phyloP scores from a whole-genome alignment of 441 rosid genomes.

The Viola pubescens region DNA sequence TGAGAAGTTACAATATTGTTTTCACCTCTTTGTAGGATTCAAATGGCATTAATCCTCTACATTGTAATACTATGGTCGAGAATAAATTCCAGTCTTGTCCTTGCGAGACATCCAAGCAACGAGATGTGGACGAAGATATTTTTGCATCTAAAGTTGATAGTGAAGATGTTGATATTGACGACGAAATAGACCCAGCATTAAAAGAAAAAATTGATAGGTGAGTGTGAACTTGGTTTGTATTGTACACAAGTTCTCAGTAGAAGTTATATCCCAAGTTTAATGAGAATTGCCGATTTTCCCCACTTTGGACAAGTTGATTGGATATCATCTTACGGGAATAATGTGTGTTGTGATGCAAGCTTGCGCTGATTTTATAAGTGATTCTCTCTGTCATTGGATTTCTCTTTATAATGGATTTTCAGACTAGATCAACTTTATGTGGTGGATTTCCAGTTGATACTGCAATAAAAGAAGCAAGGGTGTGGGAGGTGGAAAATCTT shows the following conservation, averaged over 20 bases:
- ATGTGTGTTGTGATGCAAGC: too few species aligned
- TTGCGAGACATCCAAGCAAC: conserved; percentile 32
- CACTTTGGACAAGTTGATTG: too few species aligned
- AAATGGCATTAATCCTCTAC: conserved; percentile 28
- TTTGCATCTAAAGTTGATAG: conserved; percentile 42
- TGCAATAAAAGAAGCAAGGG: too few species aligned
- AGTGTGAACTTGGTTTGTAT: conserved; percentile 15
- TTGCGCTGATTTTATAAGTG: too few species aligned
- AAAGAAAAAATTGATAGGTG: conserved; percentile 82
- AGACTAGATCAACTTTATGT: too few species aligned
- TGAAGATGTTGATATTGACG: conserved; percentile 72
- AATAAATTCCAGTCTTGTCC: conserved; percentile 26
- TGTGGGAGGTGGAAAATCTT: too few species aligned
- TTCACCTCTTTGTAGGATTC: conserved; percentile 34
- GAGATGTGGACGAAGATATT: conserved; percentile 39
- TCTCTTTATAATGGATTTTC: too few species aligned
- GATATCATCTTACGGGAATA: too few species aligned
- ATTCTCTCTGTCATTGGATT: too few species aligned
- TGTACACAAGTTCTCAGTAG: background rate
- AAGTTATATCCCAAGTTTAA: too few species aligned
- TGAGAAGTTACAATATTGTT: background rate
- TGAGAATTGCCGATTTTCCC: too few species aligned
- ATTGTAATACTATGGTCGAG: conserved; percentile 29
- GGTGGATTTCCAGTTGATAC: too few species aligned
- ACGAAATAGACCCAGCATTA: conserved; percentile 84